Evolutionary conservation across 1,284 basidiomycete species (phyloP).

Genomic region (Sporisorium exsertum): DNA sequence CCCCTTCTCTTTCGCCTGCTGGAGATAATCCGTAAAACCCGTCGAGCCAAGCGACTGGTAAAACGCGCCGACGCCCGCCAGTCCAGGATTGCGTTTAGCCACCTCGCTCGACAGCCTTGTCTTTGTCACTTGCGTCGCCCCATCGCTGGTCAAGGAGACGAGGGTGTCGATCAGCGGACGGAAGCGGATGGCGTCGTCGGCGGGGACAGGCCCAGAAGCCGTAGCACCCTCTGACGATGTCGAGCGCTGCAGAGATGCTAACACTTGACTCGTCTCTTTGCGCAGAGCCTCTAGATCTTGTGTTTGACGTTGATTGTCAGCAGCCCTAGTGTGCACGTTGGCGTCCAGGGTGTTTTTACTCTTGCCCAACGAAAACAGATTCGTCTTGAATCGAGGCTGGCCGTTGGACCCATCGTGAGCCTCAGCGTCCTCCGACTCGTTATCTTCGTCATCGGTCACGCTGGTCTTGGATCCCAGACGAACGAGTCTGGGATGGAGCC

Average conservation of each 20-base stretch:
- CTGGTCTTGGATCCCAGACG: slow-evolving; percentile 23
- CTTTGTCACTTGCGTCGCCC: slow-evolving; percentile 11
- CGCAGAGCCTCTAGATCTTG: slow-evolving; percentile 22
- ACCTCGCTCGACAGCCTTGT: slow-evolving; percentile 36
- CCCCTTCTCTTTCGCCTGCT: slow-evolving; percentile 38
- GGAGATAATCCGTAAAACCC: slow-evolving; percentile 43
- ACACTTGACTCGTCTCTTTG: slow-evolving; percentile 28
- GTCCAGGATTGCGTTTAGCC: slow-evolving; percentile 28
- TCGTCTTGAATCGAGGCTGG: slow-evolving; percentile 6
- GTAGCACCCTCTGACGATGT: slow-evolving; percentile 27
- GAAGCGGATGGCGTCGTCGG: slow-evolving; percentile 34
- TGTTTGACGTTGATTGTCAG: slow-evolving; percentile 1
- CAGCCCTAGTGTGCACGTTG: background rate
- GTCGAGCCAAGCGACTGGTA: slow-evolving; percentile 47
- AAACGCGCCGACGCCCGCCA: slow-evolving; percentile 33
- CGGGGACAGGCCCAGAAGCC: slow-evolving; percentile 26
- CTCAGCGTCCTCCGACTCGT: slow-evolving; percentile 17
- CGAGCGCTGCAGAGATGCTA: slow-evolving; percentile 32
- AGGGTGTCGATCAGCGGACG: slow-evolving; percentile 45
- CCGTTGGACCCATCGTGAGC: background rate
- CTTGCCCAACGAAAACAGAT: slow-evolving; percentile 13
- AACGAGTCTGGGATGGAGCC: slow-evolving; percentile 36
- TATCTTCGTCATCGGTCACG: slow-evolving; percentile 20
- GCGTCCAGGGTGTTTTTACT: too few species aligned
- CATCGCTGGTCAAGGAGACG: slow-evolving; percentile 2